Evolutionary conservation across 371 early-diverging fungal genomes (phyloP).

Genomic region (Actinomucor elegans): DNA sequence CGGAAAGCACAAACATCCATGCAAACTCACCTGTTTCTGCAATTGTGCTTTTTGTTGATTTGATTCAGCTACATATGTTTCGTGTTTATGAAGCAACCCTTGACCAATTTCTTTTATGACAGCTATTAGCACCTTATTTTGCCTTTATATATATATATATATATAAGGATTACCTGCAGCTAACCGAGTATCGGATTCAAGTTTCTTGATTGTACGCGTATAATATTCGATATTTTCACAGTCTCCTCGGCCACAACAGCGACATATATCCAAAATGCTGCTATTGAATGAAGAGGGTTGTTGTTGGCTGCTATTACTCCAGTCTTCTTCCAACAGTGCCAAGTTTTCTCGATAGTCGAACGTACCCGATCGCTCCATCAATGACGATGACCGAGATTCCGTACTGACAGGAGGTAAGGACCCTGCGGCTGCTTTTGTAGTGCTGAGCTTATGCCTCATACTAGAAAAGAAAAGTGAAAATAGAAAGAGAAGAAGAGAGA

Average conservation of each 20-base stretch:
- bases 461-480: not conserved
- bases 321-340: slow-evolving; percentile 4
- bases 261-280: slow-evolving; percentile 23
- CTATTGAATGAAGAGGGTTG: slow-evolving; percentile 14
- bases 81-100: slow-evolving; percentile 39
- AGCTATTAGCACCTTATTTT: too few species aligned
- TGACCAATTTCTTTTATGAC: slow-evolving; percentile 49
- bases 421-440: not conserved
- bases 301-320: slow-evolving; percentile 8
- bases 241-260: slow-evolving; percentile 29
- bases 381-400: slow-evolving; percentile 7
- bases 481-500: not conserved
- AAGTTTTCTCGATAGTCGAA: not conserved
- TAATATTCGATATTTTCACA: slow-evolving; percentile 29
- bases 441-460: not conserved
- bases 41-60: slow-evolving; percentile 26
- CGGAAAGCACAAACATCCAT: slow-evolving; percentile 4
- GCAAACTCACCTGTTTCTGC: slow-evolving; percentile 28
- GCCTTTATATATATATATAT: not conserved
- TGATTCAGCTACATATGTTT: slow-evolving; percentile 32
- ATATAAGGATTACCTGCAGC: slow-evolving; percentile 35
- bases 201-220: slow-evolving; percentile 27
- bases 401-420: not conserved
- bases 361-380: not conserved
- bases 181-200: slow-evolving; percentile 38